A percentile compares a stretch with the other conserved stretches of the same genome.
Evolutionary conservation across 208 protist genomes (phyloP).

Genomic region (Trypanosoma brucei): DNA sequence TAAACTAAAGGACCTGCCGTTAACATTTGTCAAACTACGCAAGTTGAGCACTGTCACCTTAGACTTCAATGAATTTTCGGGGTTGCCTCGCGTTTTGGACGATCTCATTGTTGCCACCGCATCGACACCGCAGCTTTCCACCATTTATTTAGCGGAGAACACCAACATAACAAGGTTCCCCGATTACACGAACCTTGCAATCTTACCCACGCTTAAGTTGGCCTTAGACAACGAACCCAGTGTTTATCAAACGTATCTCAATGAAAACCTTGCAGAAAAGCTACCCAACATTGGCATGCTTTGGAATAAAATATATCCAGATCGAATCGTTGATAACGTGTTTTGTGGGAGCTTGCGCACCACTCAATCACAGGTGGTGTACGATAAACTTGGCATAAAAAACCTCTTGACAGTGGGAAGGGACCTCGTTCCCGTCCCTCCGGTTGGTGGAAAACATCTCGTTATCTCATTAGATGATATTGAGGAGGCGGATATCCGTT

Average conservation of each 20-base stretch:
- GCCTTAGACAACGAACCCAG: constrained; percentile 84
- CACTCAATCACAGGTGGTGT: constrained; percentile 83
- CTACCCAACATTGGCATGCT: constrained; percentile 72
- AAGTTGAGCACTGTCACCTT: constrained; percentile 47
- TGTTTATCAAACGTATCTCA: constrained; percentile 59
- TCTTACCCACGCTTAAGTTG: constrained; percentile 58
- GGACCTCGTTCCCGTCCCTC: constrained; percentile 60
- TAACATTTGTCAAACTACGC: constrained; percentile 60
- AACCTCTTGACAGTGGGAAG: constrained; percentile 81
- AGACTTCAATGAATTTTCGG: constrained; percentile 82
- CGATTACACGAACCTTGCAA: constrained; percentile 27
- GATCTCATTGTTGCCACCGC: constrained; percentile 29
- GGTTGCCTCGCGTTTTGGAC: constrained; percentile 62
- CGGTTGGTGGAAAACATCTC: constrained; percentile 60
- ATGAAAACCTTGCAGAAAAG: constrained; percentile 39
- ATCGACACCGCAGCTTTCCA: constrained; percentile 38
- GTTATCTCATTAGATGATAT: constrained; percentile 85
- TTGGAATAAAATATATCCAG: constrained; percentile 91
- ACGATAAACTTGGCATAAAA: constrained; percentile 73
- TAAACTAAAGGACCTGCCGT: constrained; percentile 50
- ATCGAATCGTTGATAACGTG: constrained; percentile 73
- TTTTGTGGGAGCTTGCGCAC: constrained; percentile 83
- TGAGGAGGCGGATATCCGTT: constrained; percentile 66
- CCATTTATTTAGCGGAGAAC: constrained; percentile 78
- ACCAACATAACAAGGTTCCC: constrained; percentile 56